A percentile compares a stretch with the other conserved stretches of the same genome.
These are phyloP conservation scores for Sugiyamaella novakii DNA, from an alignment of 1,139 yeast genomes.

Conservation along the genomic window DNA sequence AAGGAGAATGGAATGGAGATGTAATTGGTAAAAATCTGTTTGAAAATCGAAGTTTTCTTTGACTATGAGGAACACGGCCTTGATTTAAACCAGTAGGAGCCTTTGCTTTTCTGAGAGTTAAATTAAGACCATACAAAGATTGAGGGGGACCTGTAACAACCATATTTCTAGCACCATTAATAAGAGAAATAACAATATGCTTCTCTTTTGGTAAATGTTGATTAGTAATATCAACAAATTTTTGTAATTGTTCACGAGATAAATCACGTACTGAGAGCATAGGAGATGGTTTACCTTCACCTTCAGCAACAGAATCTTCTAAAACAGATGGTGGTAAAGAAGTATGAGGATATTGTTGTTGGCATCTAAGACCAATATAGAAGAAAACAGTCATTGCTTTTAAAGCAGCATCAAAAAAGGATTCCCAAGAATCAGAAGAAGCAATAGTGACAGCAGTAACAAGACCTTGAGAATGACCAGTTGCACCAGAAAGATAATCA, in stretches of 20 bases:
- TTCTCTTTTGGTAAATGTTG: conserved; percentile 89
- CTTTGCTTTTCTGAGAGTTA: conserved; percentile 88
- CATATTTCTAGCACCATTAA: conserved; percentile 93
- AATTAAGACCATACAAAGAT: conserved; percentile 94
- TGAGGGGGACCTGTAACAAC: conserved; percentile 98
- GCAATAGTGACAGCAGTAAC: conserved; percentile 92
- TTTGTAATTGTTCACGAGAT: conserved; percentile 74
- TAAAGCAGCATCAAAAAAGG: conserved; percentile 68
- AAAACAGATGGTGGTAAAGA: conserved; percentile 92
- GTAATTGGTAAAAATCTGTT: conserved; percentile 94
- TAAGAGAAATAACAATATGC: conserved; percentile 85
- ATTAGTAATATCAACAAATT: conserved; percentile 81
- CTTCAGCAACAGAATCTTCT: conserved; percentile 89
- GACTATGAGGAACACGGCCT: conserved; percentile 88
- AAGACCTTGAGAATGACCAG: conserved; percentile 98
- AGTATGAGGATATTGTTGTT: conserved; percentile 88
- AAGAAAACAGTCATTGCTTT: conserved; percentile 84
- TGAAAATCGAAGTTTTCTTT: conserved; percentile 89
- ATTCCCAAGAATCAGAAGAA: conserved; percentile 81
- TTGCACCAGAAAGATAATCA: conserved; percentile 72
- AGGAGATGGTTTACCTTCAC: conserved; percentile 97
- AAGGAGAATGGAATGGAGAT: conserved; percentile 95
- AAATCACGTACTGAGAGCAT: conserved; percentile 94
- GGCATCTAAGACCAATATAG: conserved; percentile 91
- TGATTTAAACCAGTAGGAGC: conserved; percentile 95